Base-by-base conservation (phyloP, 1,284 basidiomycete species). In the Psilocybe mexicana region DNA sequence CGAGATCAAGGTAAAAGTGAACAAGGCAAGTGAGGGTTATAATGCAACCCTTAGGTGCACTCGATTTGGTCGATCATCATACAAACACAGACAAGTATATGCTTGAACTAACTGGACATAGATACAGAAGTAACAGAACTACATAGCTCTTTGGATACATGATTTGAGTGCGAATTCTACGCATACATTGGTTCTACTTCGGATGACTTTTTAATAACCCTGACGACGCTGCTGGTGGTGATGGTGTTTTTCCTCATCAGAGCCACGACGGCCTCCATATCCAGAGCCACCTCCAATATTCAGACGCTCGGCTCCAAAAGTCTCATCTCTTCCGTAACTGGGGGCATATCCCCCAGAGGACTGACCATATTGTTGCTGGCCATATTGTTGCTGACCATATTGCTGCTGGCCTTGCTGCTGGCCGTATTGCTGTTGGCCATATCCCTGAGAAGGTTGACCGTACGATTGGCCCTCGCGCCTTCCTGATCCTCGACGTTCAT, bases 261-360 rank as follows among this genome's bases (percentile, higher is more conserved):
- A 58, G 30, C 66, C 64, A 18, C 44, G 42, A 44, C 1, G 30
- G 30, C 30, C 30, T 33, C 4, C 30, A 33, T 4, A 8, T 8
- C 30, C 30, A 24, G 52, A 43, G 23, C 43, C 53, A 33, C 61
- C 60, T 23, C 59, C 45, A 24, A 79, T 68, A 57, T 76, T 78
- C 61, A 81, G 63, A 14, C 75, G 70, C 63, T 81, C 81, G 11
- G 74, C 78, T 8, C 80, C 79, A 65, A 77, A 82, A 1, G 81
- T 81, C 23, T 80, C 79, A 40, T 76, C 69, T 25, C 66, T 58
- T 25, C 66, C 69, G 57, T 72, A 71, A 61, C 62, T 69, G 3
- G 71, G 70, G 18, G 65, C 66, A 49, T 69, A 68, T 47, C 63
- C 64, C n/a, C 64, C 54, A 33, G 58, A 38, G n/a, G 30, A 43